Evolutionary conservation across 176 grass and related monocot species (phyloP), one percentile per base, ranked within the genome.

Genomic region (Musa acuminata): DNA sequence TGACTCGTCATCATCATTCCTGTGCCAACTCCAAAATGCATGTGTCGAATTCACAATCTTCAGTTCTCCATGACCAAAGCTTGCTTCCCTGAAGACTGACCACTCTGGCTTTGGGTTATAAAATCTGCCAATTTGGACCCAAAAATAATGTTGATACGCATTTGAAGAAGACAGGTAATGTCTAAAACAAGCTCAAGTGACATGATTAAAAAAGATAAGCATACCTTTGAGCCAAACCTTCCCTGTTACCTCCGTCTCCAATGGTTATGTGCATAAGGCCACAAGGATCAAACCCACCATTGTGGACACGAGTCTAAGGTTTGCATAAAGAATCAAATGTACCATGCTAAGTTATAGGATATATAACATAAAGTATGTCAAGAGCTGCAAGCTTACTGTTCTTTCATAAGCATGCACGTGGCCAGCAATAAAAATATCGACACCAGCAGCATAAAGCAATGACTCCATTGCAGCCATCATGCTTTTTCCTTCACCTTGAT

Each of bases 401-500:
- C 94, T 90, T 83, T 98, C 94, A 53, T 98, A 98, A 71, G 94
- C 94, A 71, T 98, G 94, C 20, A 98, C 94, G 84, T 98, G 94
- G 49, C 90, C 94, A 65, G 94, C 80, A n/a, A 98, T 52, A 55
- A 98, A 68, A 73, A 98, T 89, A 81, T 98, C 94, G 27, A 87
- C 90, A 75, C 85, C 81, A 83, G 87, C 85, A 52, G 73, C 78
- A 80, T 89, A 89, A 22, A 98, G 82, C 84, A 98, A 88, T 52
- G 83, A 74, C 19, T 98, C 94, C 90, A 98, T 87, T 12, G 75
- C 66, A 54, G 63, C 72, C 88, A 91, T 98, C 94, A 98, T 93
- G 19, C 54, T 76, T 67, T 88, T 84, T 51, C 90, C 94, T 82
- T 98, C 90, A 11, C 90, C 86, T 24, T 87, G 81, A 86, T 98